Percentiles rank a stretch among this genome's conserved stretches.
Conservation (phyloP, 495 filamentous ascomycete species). For the Pyronema omphalodes region DNA sequence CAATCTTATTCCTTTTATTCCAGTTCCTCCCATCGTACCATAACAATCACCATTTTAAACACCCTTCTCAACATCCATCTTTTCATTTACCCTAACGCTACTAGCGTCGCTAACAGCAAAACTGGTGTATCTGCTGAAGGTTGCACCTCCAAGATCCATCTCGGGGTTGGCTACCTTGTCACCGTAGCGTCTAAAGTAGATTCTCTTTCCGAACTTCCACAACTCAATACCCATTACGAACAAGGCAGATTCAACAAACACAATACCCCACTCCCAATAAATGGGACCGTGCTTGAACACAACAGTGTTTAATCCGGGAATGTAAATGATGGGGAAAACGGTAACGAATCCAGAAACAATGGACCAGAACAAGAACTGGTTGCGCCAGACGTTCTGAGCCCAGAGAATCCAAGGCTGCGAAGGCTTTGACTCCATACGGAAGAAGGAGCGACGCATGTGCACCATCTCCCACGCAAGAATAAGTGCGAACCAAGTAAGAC, state of each 20-base stretch:
- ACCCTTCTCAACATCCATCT: neutral
- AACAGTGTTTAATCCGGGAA: conserved; percentile 46
- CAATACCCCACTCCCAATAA: conserved; percentile 55
- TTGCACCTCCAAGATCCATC: conserved; percentile 13
- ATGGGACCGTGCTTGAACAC: conserved; percentile 59
- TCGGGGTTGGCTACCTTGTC: conserved; percentile 22
- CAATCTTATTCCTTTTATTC: too few relatives aligned
- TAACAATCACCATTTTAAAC: too few relatives aligned
- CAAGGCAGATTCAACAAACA: conserved; percentile 37
- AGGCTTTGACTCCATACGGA: conserved; percentile 42
- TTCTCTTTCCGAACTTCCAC: conserved; percentile 50
- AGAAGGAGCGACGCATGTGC: conserved; percentile 47
- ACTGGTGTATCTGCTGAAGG: conserved; percentile 13
- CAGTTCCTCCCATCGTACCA: too few relatives aligned
- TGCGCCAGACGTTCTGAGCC: conserved; percentile 47
- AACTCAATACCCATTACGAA: conserved; percentile 46
- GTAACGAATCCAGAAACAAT: conserved; percentile 50
- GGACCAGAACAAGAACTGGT: conserved; percentile 53
- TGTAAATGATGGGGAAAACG: conserved; percentile 53
- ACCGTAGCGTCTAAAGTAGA: conserved; percentile 24
- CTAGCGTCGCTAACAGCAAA: neutral
- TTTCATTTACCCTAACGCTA: neutral
- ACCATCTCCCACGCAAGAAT: conserved; percentile 62
- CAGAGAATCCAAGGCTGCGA: conserved; percentile 34
- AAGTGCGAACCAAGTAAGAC: conserved; percentile 56